Evolutionary conservation across 192 early-diverging fungal genomes (phyloP).

Genomic region (Chytriomyces confervae): DNA sequence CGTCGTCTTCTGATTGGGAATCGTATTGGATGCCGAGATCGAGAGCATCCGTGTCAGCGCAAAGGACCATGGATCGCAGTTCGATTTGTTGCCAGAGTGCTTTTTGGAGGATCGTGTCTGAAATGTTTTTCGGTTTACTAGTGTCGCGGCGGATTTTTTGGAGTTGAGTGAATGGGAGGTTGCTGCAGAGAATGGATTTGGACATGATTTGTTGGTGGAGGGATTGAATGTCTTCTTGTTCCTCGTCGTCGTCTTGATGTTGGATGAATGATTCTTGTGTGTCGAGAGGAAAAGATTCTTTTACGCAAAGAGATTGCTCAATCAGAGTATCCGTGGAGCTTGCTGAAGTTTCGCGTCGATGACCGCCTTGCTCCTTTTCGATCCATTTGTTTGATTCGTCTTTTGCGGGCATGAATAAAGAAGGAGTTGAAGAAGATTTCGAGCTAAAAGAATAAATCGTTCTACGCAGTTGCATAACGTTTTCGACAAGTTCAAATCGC

Average conservation of each 20-base stretch:
- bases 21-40: slow-evolving; percentile 26
- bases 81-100: slow-evolving; percentile 35
- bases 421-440: no score
- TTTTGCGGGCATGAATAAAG: no score
- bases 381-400: no score
- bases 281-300: no score
- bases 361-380: no score
- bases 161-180: slow-evolving; percentile 24
- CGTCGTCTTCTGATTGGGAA: background rate
- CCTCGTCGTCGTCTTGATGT: background rate
- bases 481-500: slow-evolving; percentile 31
- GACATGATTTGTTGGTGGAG: slow-evolving; percentile 9
- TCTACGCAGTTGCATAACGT: slow-evolving; percentile 13
- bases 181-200: slow-evolving; percentile 21
- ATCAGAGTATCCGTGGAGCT: no score
- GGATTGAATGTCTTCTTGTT: background rate
- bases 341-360: no score
- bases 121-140: background rate
- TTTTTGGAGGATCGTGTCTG: background rate
- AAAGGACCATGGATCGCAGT: slow-evolving; percentile 18
- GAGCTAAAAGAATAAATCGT: no score
- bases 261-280: no score
- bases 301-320: no score
- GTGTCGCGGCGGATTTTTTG: slow-evolving; percentile 4
- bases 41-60: background rate